These are phyloP conservation scores for Chrysosporium keratinophilum DNA, from an alignment of 2,329 filamentous ascomycete genomes.

Conservation along the genomic window DNA sequence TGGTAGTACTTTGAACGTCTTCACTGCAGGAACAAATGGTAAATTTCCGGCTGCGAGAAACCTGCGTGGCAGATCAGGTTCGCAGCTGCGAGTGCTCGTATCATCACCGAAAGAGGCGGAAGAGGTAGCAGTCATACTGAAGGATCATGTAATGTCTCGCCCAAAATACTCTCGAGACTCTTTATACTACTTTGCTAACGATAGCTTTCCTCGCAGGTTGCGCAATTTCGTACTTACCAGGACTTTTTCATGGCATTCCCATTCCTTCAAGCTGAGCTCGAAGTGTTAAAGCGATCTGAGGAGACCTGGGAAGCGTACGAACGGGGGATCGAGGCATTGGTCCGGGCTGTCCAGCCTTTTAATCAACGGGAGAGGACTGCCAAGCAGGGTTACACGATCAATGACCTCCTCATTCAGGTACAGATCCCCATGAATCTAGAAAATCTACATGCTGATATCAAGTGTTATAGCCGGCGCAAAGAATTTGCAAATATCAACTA, in stretches of 20 bases:
- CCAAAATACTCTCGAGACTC: slow-evolving; percentile 28
- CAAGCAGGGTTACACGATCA: slow-evolving; percentile 69
- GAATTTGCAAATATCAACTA: slow-evolving; percentile 82
- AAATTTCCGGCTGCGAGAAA: slow-evolving; percentile 17
- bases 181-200: slow-evolving; percentile 31
- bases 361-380: slow-evolving; percentile 52
- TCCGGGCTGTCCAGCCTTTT: slow-evolving; percentile 61
- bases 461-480: slow-evolving; percentile 64
- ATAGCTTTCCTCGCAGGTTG: slow-evolving; percentile 50
- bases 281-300: slow-evolving; percentile 55
- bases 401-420: slow-evolving; percentile 85
- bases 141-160: slow-evolving; percentile 16
- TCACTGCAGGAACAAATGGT: slow-evolving; percentile 28
- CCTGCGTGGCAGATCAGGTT: slow-evolving; percentile 23
- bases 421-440: slow-evolving; percentile 14
- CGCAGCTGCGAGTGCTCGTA: slow-evolving; percentile 29
- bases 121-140: slow-evolving; percentile 46
- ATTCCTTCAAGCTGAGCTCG: slow-evolving; percentile 67
- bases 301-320: slow-evolving; percentile 71
- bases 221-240: slow-evolving; percentile 75
- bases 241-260: slow-evolving; percentile 88
- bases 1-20: background rate
- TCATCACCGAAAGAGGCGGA: slow-evolving; percentile 46
- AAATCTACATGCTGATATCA: background rate
- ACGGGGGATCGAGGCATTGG: slow-evolving; percentile 72